A percentile compares a stretch with the other conserved stretches of the same genome.
Evolutionary conservation across 176 grass and related monocot species (phyloP).

Genomic region (Puya raimondii): DNA sequence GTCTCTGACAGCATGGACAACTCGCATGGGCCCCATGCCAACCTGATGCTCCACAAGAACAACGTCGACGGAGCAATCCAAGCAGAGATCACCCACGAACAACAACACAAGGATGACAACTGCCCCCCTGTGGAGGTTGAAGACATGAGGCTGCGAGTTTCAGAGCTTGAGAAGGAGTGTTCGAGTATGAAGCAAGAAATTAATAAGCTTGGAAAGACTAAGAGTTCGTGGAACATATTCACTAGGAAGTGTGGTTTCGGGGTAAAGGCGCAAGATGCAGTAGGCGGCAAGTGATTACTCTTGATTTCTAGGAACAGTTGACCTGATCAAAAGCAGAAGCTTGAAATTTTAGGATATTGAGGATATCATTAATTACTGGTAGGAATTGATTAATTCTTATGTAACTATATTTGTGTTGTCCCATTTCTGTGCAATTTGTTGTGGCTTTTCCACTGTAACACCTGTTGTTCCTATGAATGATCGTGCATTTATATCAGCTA

Average conservation of each 20-base stretch:
- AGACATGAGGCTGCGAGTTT: constrained; percentile 38
- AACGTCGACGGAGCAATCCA: constrained; percentile 1
- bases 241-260: constrained; percentile 43
- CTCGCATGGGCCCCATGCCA: constrained; percentile 20
- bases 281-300: constrained; percentile 26
- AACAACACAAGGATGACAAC: not conserved
- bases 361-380: too few species aligned
- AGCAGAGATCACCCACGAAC: constrained; percentile 7
- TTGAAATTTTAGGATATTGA: not conserved
- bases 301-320: not conserved
- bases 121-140: constrained; percentile 12
- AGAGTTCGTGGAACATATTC: constrained; percentile 50
- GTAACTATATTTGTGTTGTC: not conserved
- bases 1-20: constrained; percentile 42
- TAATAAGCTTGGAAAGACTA: constrained; percentile 46
- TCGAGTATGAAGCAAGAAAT: constrained; percentile 59
- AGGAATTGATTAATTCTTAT: too few species aligned
- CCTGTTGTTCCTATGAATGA: not conserved
- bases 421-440: not conserved
- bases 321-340: not conserved
- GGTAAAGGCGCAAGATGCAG: constrained; percentile 33
- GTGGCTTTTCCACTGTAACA: not conserved
- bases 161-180: constrained; percentile 70
- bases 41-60: constrained; percentile 35
- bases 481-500: too few species aligned